Base-by-base conservation (phyloP, 306 rosid species). In the Argentina anserina region DNA sequence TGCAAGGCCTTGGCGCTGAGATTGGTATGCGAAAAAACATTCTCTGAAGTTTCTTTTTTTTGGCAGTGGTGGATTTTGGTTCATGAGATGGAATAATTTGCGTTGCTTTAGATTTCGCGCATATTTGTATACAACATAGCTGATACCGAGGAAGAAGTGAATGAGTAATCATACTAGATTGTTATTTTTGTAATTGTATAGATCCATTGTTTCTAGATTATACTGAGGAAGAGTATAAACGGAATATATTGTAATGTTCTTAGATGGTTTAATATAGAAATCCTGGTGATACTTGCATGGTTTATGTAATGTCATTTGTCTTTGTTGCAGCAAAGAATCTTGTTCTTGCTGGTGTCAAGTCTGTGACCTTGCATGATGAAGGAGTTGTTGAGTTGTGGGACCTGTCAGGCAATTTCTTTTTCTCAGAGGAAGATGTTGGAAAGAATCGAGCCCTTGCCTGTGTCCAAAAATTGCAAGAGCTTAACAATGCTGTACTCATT, bases 1-100 rank as follows among this genome's bases (percentile, higher is more conserved):
- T 78, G 69, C 82, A 78, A 46, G 82, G 82, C 61, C 63, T 78
- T 20, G 82, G 82, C 3, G 78, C 74, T 1, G 82, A 78, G 69
- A 78, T 78, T 65, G 82, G 82, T 78, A 71, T 34, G 70, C 37
- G 39, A 45, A 74, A 36, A 9, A 0, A 20, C 21, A 10, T 6
- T 1, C 11, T 42, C 9, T 33, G 40, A 49, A 25, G 36, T 2
- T 33, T 2, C 5, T 33, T 33, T 59, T 42, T 59, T 26, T 20
- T 18, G n/a, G 29, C 20, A 3, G 5, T 28, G 33, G 20, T 65
- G 10, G 31, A 4, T 15, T 20, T 34, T 66, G 31, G 2, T 29
- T 29, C 21, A 15, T 60, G 29, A 29, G 11, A 29, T 9, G 2
- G 31, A 9, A 15, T 14, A 15, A 17, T 0, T n/a, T n/a, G n/a